Evolutionary conservation across 306 rosid species (phyloP).

Genomic region (Glycine tomentella): DNA sequence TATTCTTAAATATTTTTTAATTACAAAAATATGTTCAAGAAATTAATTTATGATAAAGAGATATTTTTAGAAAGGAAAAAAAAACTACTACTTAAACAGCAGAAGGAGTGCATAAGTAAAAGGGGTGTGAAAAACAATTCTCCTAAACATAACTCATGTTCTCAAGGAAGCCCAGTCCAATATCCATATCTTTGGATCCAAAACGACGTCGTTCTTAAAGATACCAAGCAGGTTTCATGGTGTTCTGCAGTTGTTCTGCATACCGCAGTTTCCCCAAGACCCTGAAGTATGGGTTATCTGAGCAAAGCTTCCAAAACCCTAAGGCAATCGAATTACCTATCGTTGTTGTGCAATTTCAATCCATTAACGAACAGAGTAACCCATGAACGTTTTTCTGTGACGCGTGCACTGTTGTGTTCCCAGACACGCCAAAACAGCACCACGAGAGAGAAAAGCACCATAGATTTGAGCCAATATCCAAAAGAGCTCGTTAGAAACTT

Average conservation of each 20-base stretch:
- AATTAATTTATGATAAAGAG: no score
- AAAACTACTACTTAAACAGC: no score
- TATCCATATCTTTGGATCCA: neutral
- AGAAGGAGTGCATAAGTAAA: neutral
- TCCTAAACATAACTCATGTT: neutral
- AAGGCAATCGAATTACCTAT: constrained; percentile 53
- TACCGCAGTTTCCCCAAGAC: constrained; percentile 43
- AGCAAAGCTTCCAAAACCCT: constrained; percentile 62
- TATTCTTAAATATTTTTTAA: no score
- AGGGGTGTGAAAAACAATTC: neutral
- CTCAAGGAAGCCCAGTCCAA: neutral
- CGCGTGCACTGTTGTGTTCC: constrained; percentile 58
- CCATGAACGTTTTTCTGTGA: constrained; percentile 13
- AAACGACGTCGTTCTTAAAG: neutral
- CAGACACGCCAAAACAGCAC: constrained; percentile 53
- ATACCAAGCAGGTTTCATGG: neutral
- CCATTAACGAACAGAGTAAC: constrained; percentile 35
- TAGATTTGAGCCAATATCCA: constrained; percentile 79
- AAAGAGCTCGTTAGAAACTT: constrained; percentile 59
- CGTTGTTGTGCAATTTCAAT: constrained; percentile 38
- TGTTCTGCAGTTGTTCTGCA: neutral
- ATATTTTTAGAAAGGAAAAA: no score
- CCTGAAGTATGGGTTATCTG: constrained; percentile 79
- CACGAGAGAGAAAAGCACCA: constrained; percentile 49
- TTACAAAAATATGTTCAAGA: no score